Evolutionary conservation across 2,329 filamentous ascomycete genomes (phyloP).

Genomic region (Chalara sp.): DNA sequence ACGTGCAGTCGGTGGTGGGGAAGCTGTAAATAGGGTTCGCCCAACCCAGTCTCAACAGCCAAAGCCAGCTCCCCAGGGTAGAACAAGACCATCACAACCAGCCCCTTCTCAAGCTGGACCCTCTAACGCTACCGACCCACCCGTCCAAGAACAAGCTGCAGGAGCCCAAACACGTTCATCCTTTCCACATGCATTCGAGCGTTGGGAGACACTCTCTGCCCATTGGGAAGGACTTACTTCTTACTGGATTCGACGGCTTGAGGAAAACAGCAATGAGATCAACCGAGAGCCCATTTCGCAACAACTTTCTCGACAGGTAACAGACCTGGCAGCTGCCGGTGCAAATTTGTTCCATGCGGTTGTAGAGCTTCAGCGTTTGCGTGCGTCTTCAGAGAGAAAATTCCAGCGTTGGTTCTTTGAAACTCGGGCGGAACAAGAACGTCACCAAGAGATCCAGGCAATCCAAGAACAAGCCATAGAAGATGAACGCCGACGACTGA

Average conservation of each 20-base stretch:
- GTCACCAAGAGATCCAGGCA: constrained; percentile 72
- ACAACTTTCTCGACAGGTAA: constrained; percentile 89
- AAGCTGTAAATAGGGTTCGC: constrained; percentile 22
- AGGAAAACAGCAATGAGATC: constrained; percentile 84
- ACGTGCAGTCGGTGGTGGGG: constrained; percentile 20
- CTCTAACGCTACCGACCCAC: background rate
- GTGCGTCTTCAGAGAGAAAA: constrained; percentile 92
- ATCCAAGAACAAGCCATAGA: constrained; percentile 72
- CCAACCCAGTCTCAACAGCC: constrained; percentile 17
- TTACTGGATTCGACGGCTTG: constrained; percentile 91
- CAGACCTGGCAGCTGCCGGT: constrained; percentile 91
- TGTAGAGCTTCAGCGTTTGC: constrained; percentile 86
- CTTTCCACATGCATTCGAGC: constrained; percentile 94
- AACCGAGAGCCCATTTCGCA: constrained; percentile 75
- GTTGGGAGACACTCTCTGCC: constrained; percentile 94
- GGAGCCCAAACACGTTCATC: constrained; percentile 46
- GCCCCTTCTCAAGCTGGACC: constrained; percentile 6
- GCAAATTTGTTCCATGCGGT: constrained; percentile 97
- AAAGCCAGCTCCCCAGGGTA: constrained; percentile 11
- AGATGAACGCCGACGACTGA: constrained; percentile 63
- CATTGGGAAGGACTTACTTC: constrained; percentile 97
- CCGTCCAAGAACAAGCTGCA: constrained; percentile 12
- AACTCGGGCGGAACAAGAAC: constrained; percentile 81
- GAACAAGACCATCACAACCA: constrained; percentile 9
- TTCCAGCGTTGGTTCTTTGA: constrained; percentile 99